Base-by-base conservation (phyloP, 225 moss, liverwort and hornwort species). In the Sphagnum contortum region DNA sequence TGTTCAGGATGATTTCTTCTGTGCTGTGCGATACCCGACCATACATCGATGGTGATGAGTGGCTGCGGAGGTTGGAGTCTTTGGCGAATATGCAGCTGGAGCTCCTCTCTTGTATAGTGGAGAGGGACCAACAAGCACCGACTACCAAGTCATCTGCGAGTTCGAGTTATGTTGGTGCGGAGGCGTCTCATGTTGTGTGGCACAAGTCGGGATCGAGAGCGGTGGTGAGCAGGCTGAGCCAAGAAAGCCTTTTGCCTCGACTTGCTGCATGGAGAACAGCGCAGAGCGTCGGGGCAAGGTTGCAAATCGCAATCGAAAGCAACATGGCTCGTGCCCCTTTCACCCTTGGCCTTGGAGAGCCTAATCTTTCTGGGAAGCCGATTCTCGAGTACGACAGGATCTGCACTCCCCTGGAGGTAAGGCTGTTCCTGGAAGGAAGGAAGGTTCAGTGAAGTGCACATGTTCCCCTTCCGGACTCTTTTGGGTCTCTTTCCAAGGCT, bases 311-410 rank as follows among this genome's bases (percentile, higher is more conserved):
- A 3, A 83, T 89, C 47, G 92, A 92, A 64, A 83, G 78, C 1
- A 83, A 92, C 57, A 92, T 92, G 92, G 59, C 83, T 4, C 72
- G 89, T 45, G 85, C 79, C 12, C 85, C 92, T 2, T 92, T 89
- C 65, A 83, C 89, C 12, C 75, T 92, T 7, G 92, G 92, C 8
- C 75, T 92, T 0, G 92, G 92, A 2, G 92, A 92, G 72, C 92
- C 89, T 4, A 92, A 92, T 69, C 64, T 85, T 10, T 75, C 81
- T 2, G 89, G 87, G 45, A 92, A 92, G 60, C 87, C 89, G 4
- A 72, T 87, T n/a, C 59, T 92, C 47, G 92, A 92, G 65, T 92
- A 92, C 60, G 92, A 92, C 66, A 76, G 71, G 45, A 62, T 81
- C 14, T 92, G 92, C 57, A 79, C 69, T 12, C 89, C 92, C 0